These are phyloP conservation scores for Candida chauliodis DNA, from an alignment of 805 yeast species.

Conservation along the genomic window DNA sequence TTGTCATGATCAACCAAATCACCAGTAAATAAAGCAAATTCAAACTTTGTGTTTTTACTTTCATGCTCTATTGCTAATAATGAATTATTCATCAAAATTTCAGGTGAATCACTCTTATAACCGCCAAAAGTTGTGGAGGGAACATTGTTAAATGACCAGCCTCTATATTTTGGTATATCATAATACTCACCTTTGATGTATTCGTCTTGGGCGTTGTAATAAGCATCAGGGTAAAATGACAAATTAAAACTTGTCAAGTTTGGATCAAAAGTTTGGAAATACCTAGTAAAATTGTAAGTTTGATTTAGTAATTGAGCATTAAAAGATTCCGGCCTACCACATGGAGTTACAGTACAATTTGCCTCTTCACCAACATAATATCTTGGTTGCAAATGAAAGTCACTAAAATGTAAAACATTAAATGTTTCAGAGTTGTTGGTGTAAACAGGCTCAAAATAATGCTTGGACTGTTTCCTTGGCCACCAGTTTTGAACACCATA, in stretches of 20 bases:
- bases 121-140: slow-evolving; percentile 65
- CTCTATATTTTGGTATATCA: slow-evolving; percentile 22
- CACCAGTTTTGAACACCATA: slow-evolving; percentile 29
- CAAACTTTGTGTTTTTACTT: slow-evolving; percentile 33
- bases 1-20: slow-evolving; percentile 69
- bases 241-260: neutral
- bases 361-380: slow-evolving; percentile 54
- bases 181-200: slow-evolving; percentile 31
- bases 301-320: slow-evolving; percentile 27
- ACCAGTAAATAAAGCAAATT: slow-evolving; percentile 66
- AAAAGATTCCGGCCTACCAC: slow-evolving; percentile 54
- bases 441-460: slow-evolving; percentile 28
- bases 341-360: slow-evolving; percentile 52
- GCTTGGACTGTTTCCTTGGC: slow-evolving; percentile 29
- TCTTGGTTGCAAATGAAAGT: slow-evolving; percentile 58
- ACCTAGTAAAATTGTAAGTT: slow-evolving; percentile 28
- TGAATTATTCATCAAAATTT: slow-evolving; percentile 55
- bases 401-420: slow-evolving; percentile 65
- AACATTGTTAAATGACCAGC: slow-evolving; percentile 16
- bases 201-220: slow-evolving; percentile 20
- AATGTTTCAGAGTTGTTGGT: slow-evolving; percentile 34
- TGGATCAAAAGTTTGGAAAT: slow-evolving; percentile 17
- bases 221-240: slow-evolving; percentile 22
- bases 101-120: slow-evolving; percentile 66
- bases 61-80: slow-evolving; percentile 25